A percentile compares a stretch with the other conserved stretches of the same genome.
phyloP scores from a whole-genome alignment of 2,329 filamentous ascomycete genomes.

The Teratosphaeria gauchensis region DNA sequence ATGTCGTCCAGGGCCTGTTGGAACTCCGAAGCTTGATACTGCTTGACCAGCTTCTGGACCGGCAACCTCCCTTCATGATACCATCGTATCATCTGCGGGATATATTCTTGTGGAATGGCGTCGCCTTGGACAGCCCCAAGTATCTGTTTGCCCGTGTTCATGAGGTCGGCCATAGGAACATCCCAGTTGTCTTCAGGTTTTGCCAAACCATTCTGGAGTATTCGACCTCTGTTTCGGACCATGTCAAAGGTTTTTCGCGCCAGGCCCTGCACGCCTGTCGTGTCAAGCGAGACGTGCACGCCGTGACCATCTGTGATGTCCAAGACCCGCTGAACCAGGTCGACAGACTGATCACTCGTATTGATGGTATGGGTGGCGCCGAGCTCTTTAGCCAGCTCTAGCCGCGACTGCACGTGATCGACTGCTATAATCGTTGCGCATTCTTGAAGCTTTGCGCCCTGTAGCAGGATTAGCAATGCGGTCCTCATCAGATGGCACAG shows the following conservation, averaged over 20 bases:
- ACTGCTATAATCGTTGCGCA: slow-evolving; percentile 29
- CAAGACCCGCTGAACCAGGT: background rate
- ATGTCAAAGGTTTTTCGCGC: background rate
- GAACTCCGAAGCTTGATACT: background rate
- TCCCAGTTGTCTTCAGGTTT: background rate
- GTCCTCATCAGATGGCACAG: background rate
- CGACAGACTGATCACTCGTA: background rate
- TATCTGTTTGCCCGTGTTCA: background rate
- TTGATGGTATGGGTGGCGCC: slow-evolving; percentile 33
- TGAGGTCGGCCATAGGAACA: background rate
- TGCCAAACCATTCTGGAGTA: background rate
- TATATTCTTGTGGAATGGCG: background rate
- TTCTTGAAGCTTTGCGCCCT: slow-evolving; percentile 14
- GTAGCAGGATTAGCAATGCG: background rate
- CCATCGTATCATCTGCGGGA: background rate
- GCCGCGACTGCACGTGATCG: slow-evolving; percentile 25
- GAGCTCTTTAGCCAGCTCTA: slow-evolving; percentile 28
- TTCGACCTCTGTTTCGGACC: background rate
- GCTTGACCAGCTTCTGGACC: background rate
- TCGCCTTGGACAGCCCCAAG: background rate
- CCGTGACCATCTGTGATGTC: background rate
- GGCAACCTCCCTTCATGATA: background rate
- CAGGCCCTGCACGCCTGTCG: background rate
- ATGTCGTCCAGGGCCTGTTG: background rate
- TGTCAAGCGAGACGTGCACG: background rate